These are phyloP conservation scores for Aureobasidium mangrovei DNA, from an alignment of 2,329 filamentous ascomycete species.

Conservation along the genomic window DNA sequence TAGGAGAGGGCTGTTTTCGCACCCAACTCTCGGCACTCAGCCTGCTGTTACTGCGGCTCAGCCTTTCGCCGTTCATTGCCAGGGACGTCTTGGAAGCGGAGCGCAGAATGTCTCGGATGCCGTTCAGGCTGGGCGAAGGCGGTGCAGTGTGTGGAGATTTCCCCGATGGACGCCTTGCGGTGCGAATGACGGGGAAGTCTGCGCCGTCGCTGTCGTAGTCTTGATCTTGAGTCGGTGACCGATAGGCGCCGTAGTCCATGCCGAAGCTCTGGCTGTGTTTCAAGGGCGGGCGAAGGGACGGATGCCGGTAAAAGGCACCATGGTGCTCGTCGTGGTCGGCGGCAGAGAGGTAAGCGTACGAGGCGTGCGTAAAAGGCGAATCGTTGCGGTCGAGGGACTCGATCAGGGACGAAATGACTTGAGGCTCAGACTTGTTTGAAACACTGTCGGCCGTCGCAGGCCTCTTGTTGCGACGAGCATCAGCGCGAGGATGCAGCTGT, in stretches of 20 bases:
- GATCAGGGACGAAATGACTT: conserved; percentile 57
- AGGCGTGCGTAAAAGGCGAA: conserved; percentile 1
- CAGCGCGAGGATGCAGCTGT: not conserved
- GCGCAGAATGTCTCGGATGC: conserved; percentile 52
- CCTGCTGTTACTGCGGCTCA: conserved; percentile 42
- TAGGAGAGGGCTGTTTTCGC: conserved; percentile 15
- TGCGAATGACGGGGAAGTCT: conserved; percentile 65
- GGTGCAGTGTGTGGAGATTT: conserved; percentile 62
- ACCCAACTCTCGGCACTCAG: conserved; percentile 26
- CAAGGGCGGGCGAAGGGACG: conserved; percentile 1
- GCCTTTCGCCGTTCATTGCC: conserved; percentile 46
- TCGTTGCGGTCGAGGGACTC: conserved; percentile 43
- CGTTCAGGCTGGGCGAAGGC: conserved; percentile 33
- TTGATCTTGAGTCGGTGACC: conserved; percentile 39
- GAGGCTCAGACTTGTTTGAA: conserved; percentile 27
- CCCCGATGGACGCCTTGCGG: conserved; percentile 71
- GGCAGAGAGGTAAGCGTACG: conserved; percentile 10
- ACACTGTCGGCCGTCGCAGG: conserved; percentile 27
- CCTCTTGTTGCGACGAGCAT: conserved; percentile 7
- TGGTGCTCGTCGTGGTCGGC: conserved; percentile 2
- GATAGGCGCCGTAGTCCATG: conserved; percentile 57
- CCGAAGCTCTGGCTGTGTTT: conserved; percentile 43
- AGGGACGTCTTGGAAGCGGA: conserved; percentile 15
- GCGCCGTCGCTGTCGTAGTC: conserved; percentile 49
- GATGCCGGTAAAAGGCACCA: not conserved